Evolutionary conservation across 495 filamentous ascomycete genomes (phyloP), one percentile per base, ranked within the genome.

Genomic region (Daldinia vernicosa): DNA sequence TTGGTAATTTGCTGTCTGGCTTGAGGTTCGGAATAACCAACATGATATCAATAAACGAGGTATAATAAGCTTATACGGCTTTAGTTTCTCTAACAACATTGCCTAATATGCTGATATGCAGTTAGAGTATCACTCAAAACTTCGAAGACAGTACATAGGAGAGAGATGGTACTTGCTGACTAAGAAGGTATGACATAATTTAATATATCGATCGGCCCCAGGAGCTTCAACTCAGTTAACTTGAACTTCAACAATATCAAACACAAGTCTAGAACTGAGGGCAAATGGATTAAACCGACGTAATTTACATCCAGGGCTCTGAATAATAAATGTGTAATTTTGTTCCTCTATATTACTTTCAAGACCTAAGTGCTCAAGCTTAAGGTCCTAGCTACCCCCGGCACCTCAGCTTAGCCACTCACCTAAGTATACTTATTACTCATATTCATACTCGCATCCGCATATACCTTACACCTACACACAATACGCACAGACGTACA

Each of bases 121-220:
- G n/a, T n/a, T n/a, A n/a, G n/a, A n/a, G n/a, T n/a, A n/a, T n/a
- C n/a, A n/a, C n/a, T n/a, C n/a, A n/a, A n/a, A n/a, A n/a, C n/a
- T n/a, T n/a, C n/a, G n/a, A n/a, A n/a, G n/a, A n/a, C n/a, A n/a
- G n/a, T n/a, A n/a, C n/a, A n/a, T n/a, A n/a, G n/a, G n/a, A n/a
- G n/a, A n/a, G n/a, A n/a, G 8, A 47, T 11, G 43, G 43, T 26
- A 33, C 15, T 22, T 26, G 67, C 53, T 63, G 60, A 69, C 54
- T 69, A 63, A 69, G 60, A 6, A 47, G 22, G 22, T 69, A 69
- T 64, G 67, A 69, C 60, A 69, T 69, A 69, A 69, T 63, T 60
- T 60, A 39, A 37, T 37, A 47, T 54, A 35, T 14, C n/a, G 28
- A 15, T 50, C 30, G 32, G 30, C 54, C 39, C n/a, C 3, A 35